These are phyloP conservation scores for Chaetomiaceae sp. DNA, from an alignment of 2,329 filamentous ascomycete species.

Conservation along the genomic window DNA sequence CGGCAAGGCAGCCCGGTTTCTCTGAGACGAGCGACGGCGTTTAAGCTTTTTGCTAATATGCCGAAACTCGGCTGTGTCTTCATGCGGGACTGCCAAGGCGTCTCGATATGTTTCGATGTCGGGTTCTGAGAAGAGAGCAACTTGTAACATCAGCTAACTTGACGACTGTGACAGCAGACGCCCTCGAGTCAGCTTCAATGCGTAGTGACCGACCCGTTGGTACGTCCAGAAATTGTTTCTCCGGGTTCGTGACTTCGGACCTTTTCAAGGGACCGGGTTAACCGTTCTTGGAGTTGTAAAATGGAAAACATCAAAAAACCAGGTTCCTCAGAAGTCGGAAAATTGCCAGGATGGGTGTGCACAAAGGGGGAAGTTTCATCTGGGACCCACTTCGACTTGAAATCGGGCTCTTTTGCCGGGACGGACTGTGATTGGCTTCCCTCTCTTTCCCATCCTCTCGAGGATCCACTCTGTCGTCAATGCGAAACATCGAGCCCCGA, in stretches of 20 bases:
- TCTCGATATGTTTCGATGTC: conserved; percentile 17
- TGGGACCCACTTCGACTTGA: conserved; percentile 2
- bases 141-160: not conserved
- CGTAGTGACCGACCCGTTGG: no score
- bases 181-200: not conserved
- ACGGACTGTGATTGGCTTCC: conserved; percentile 17
- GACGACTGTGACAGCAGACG: not conserved
- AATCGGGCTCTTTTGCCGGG: conserved; percentile 11
- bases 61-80: conserved; percentile 15
- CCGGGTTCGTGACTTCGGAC: not conserved
- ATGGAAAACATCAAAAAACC: no score
- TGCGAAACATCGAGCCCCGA: no score
- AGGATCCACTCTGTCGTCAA: conserved; percentile 9
- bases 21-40: conserved; percentile 17
- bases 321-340: not conserved
- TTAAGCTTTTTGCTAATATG: not conserved
- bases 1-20: conserved; percentile 16
- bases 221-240: no score
- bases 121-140: not conserved
- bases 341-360: conserved; percentile 10
- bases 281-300: no score
- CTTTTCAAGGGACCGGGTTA: not conserved
- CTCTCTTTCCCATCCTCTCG: not conserved
- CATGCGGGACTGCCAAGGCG: conserved; percentile 9
- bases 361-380: conserved; percentile 22